phyloP scores from a whole-genome alignment of 2,329 filamentous ascomycete genomes.

The Verticillium longisporum region DNA sequence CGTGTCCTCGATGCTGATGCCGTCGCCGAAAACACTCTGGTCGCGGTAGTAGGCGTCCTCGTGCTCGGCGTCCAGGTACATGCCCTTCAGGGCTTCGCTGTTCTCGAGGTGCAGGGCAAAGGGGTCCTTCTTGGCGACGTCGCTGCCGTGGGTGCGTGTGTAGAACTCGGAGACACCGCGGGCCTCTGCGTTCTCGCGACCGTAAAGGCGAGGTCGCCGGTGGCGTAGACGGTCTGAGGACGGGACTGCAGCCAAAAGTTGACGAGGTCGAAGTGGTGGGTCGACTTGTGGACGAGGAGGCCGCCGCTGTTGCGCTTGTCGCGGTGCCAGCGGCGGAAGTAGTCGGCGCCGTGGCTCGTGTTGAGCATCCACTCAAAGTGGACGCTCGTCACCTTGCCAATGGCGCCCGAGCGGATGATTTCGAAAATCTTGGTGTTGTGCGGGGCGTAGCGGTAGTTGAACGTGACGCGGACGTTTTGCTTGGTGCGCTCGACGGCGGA shows the following conservation, averaged over 20 bases:
- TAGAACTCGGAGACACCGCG: constrained; percentile 43
- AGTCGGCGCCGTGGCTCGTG: constrained; percentile 40
- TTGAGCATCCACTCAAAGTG: constrained; percentile 45
- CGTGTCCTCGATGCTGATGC: constrained; percentile 58
- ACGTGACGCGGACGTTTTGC: constrained; percentile 35
- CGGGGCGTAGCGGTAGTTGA: constrained; percentile 45
- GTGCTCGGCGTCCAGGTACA: constrained; percentile 57
- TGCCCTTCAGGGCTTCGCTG: constrained; percentile 45
- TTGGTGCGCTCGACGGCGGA: constrained; percentile 41
- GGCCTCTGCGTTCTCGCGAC: constrained; percentile 39
- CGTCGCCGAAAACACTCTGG: constrained; percentile 56
- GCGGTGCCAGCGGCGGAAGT: constrained; percentile 43
- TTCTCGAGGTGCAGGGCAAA: constrained; percentile 51
- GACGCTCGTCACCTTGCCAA: constrained; percentile 36
- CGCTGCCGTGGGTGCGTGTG: constrained; percentile 40
- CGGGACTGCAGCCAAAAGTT: constrained; percentile 40
- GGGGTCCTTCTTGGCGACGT: constrained; percentile 44
- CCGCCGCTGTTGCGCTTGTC: constrained; percentile 41
- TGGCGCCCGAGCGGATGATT: constrained; percentile 32
- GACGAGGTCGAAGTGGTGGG: constrained; percentile 44
- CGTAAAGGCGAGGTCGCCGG: constrained; percentile 40
- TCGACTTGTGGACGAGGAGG: constrained; percentile 41
- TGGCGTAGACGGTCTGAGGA: constrained; percentile 35
- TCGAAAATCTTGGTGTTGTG: constrained; percentile 43
- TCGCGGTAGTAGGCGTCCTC: constrained; percentile 57